Evolutionary conservation across 2,329 filamentous ascomycete genomes (phyloP).

Genomic region (Monilinia aucupariae): DNA sequence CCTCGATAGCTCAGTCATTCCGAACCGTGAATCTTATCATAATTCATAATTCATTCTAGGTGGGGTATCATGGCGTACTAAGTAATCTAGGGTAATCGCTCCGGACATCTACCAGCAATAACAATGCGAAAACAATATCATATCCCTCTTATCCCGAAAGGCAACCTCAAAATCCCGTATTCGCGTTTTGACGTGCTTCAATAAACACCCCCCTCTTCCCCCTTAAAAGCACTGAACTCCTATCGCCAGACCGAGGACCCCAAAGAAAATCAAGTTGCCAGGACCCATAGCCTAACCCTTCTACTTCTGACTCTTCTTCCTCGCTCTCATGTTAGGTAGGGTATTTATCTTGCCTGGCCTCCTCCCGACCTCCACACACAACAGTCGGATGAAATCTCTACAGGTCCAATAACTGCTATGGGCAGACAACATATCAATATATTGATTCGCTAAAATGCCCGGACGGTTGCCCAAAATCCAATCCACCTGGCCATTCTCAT

Average conservation of each 20-base stretch:
- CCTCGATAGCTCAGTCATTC: neutral
- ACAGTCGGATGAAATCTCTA: conserved; percentile 80
- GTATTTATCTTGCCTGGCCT: conserved; percentile 59
- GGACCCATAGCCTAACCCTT: neutral
- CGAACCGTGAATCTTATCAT: neutral
- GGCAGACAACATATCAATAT: conserved; percentile 92
- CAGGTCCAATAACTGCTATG: conserved; percentile 93
- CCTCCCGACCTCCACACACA: conserved; percentile 83
- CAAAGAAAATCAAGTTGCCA: neutral
- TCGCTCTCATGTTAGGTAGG: conserved; percentile 53
- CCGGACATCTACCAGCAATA: neutral
- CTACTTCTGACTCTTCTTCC: conserved; percentile 40
- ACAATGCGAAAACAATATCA: neutral
- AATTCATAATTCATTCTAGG: conserved; percentile 15
- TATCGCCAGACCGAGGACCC: neutral
- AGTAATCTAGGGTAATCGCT: conserved; percentile 9
- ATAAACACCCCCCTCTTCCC: neutral
- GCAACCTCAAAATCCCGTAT: neutral
- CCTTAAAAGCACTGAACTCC: neutral
- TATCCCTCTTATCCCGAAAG: neutral
- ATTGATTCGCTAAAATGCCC: conserved; percentile 88
- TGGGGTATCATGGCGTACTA: conserved; percentile 27
- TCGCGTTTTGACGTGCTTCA: neutral
- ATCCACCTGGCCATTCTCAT: conserved; percentile 95
- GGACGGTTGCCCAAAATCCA: conserved; percentile 79